Percentiles rank a stretch among this genome's conserved stretches.
Conservation (phyloP, 441 rosid species). For the Eugenia klotzschiana region DNA sequence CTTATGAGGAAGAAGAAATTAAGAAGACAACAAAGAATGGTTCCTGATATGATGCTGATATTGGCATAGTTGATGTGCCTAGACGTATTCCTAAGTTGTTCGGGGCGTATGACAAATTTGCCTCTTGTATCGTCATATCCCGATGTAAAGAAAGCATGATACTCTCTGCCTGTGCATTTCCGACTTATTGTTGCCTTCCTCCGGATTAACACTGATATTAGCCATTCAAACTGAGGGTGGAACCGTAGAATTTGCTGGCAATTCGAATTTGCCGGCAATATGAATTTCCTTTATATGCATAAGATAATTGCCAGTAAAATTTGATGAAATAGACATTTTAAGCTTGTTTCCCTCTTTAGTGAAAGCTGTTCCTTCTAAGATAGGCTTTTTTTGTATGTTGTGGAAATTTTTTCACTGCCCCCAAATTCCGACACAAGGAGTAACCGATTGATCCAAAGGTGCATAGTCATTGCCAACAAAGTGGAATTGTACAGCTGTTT, state of each 20-base stretch:
- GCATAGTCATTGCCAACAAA: not conserved
- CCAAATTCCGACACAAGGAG: not conserved
- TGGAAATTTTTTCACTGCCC: not conserved
- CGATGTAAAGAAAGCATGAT: not conserved
- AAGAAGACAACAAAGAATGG: not conserved
- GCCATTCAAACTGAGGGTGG: not conserved
- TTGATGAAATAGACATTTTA: not conserved
- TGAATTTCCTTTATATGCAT: not conserved
- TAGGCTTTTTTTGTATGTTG: not conserved
- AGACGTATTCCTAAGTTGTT: not conserved
- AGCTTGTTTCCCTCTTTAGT: not conserved
- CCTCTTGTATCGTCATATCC: not conserved
- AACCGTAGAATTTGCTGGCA: no score
- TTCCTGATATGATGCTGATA: not conserved
- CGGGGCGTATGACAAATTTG: not conserved
- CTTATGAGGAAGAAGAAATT: not conserved
- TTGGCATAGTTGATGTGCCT: not conserved
- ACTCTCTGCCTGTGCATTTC: not conserved
- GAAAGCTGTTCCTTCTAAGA: not conserved
- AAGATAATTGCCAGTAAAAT: not conserved
- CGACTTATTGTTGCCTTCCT: not conserved
- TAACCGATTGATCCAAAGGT: not conserved
- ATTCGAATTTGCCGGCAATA: no score
- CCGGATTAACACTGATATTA: not conserved
- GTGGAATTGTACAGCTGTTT: not conserved